Percentiles rank a stretch among this genome's conserved stretches.
These are phyloP conservation scores for Colletotrichum lupini DNA, from an alignment of 2,329 filamentous ascomycete genomes.

Conservation along the genomic window DNA sequence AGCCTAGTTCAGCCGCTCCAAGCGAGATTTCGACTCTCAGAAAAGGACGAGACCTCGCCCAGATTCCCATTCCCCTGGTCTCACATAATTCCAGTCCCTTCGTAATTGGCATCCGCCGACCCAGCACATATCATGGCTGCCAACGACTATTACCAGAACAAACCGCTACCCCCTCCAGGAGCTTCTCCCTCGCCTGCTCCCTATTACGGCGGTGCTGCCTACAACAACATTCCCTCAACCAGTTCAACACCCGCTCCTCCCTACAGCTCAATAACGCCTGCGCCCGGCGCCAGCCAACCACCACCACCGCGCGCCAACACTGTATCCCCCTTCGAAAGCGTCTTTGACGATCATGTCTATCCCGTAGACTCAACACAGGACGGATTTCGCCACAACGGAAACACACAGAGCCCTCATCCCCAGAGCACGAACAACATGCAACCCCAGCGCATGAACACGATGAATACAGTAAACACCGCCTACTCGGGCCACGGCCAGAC, in stretches of 20 bases:
- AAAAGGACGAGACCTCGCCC: constrained; percentile 15
- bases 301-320: constrained; percentile 49
- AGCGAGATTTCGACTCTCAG: constrained; percentile 33
- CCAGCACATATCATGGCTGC: constrained; percentile 62
- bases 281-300: constrained; percentile 37
- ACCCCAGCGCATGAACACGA: constrained; percentile 42
- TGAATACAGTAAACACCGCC: constrained; percentile 22
- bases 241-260: constrained; percentile 51
- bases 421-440: constrained; percentile 23
- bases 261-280: constrained; percentile 42
- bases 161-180: constrained; percentile 48
- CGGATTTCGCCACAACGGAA: constrained; percentile 41
- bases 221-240: constrained; percentile 55
- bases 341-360: constrained; percentile 76
- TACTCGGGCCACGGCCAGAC: constrained; percentile 26
- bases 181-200: constrained; percentile 52
- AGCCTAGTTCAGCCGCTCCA: constrained; percentile 6
- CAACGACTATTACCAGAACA: constrained; percentile 72
- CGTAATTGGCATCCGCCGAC: neutral
- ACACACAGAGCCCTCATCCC: constrained; percentile 31
- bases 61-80: constrained; percentile 21
- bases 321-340: constrained; percentile 71
- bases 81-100: constrained; percentile 13
- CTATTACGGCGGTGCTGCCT: constrained; percentile 49
- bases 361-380: constrained; percentile 58